Evolutionary conservation across 2,329 filamentous ascomycete genomes (phyloP).

Genomic region (Cordyceps tenuipes): DNA sequence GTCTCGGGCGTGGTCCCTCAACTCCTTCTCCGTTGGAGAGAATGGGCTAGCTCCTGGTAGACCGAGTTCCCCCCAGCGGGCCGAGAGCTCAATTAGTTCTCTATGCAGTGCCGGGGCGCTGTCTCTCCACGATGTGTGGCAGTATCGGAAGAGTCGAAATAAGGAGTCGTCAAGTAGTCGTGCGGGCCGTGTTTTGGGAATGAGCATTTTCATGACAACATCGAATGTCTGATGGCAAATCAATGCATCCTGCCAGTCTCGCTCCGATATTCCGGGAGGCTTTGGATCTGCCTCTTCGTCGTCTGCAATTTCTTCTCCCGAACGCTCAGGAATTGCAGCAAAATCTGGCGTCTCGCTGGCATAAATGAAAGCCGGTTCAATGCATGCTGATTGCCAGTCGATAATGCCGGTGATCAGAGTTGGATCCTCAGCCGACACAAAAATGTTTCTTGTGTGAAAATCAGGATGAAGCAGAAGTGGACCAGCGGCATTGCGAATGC

Average conservation of each 20-base stretch:
- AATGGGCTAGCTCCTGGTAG: not conserved
- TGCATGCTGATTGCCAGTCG: not conserved
- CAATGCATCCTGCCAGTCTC: not conserved
- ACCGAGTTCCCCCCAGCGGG: not conserved
- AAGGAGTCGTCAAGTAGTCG: not conserved
- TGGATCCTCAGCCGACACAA: not conserved
- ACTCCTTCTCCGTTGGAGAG: not conserved
- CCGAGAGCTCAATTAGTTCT: not conserved
- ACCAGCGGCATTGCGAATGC: not conserved
- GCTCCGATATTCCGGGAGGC: not conserved
- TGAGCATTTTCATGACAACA: not conserved
- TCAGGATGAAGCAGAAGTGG: not conserved
- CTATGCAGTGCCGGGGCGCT: not conserved
- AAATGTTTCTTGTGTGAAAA: not conserved
- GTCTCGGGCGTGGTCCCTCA: not conserved
- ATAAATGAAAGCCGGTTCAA: not conserved
- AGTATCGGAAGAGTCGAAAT: not conserved
- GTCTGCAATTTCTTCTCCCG: not conserved
- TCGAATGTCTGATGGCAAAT: not conserved
- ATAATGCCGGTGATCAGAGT: not conserved
- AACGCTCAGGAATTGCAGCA: not conserved
- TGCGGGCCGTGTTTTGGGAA: not conserved
- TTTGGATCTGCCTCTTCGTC: not conserved
- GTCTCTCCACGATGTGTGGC: not conserved
- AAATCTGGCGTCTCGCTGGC: not conserved